A percentile compares a stretch with the other conserved stretches of the same genome.
phyloP scores from a whole-genome alignment of 1,139 yeast species.

The Taphrina communis region DNA sequence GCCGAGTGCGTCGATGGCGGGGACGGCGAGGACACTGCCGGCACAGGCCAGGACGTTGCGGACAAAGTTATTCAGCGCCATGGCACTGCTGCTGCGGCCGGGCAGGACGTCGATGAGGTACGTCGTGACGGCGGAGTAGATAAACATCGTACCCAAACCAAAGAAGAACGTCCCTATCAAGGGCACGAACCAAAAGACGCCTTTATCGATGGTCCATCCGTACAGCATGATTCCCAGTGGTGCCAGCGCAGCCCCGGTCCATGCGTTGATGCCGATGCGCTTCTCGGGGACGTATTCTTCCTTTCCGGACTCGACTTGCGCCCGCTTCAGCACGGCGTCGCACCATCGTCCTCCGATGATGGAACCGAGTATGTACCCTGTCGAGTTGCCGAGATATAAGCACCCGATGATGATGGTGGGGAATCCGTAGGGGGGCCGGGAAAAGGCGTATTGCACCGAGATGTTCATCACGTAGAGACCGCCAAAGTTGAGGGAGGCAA shows the following conservation, averaged over 20 bases:
- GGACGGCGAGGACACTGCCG: conserved; percentile 18
- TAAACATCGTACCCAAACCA: conserved; percentile 84
- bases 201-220: conserved; percentile 72
- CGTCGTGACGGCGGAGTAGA: conserved; percentile 79
- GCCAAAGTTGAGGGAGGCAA: conserved; percentile 53
- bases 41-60: conserved; percentile 19
- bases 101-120: conserved; percentile 85
- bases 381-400: conserved; percentile 80
- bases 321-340: conserved; percentile 61
- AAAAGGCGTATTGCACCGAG: conserved; percentile 69
- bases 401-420: conserved; percentile 70
- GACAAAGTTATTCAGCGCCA: conserved; percentile 66
- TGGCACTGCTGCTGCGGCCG: conserved; percentile 88
- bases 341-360: conserved; percentile 80
- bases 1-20: conserved; percentile 22
- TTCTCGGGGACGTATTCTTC: conserved; percentile 70
- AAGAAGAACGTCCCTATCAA: conserved; percentile 75
- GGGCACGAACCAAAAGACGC: conserved; percentile 76
- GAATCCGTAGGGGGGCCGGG: conserved; percentile 72
- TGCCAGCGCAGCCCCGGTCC: conserved; percentile 64
- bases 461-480: conserved; percentile 74
- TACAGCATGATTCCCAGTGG: conserved; percentile 73
- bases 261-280: conserved; percentile 75
- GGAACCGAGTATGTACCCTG: conserved; percentile 75
- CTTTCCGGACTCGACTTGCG: conserved; percentile 59